Evolutionary conservation across 169 alveolate species (phyloP), one percentile per base, ranked within the genome.

Genomic region (Plasmodium inui): DNA sequence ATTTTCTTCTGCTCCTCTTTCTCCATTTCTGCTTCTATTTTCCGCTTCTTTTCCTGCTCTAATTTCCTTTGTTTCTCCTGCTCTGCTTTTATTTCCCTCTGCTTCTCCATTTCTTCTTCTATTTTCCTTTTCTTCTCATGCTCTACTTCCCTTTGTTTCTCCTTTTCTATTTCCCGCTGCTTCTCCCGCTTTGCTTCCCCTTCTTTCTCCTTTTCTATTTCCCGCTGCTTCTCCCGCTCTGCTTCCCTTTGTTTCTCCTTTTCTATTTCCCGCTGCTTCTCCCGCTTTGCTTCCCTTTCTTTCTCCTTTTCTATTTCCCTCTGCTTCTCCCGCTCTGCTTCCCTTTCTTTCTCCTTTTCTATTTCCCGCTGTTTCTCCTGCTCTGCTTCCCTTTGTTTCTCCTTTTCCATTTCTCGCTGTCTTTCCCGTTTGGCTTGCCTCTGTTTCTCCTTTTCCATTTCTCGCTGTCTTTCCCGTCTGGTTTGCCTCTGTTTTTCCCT

Each of bases 111-210:
- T 46, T 28, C 22, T 26, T 26, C 67, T 32, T 85, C 17, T 74
- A 32, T 30, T 74, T 76, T 70, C 41, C 5, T 46, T 57, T 26
- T 39, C 30, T n/a, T 73, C 57, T 30, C 37, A 28, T 5, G 5
- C 37, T 17, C 67, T 34, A n/a, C 8, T 34, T n/a, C 30, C 57
- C 12, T 82, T 10, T 55, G 57, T 34, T 22, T n/a, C 32, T 19
- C 30, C 57, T 34, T 74, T 32, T 85, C 17, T 74, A 32, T 55
- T 82, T 82, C n/a, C n/a, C n/a, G n/a, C n/a, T n/a, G n/a, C n/a
- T n/a, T n/a, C n/a, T n/a, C n/a, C n/a, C 26, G 39, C 17, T 72
- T n/a, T 44, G n/a, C 8, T 34, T n/a, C 30, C 57, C 12, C 57
- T 10, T 55, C 34, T 34, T n/a, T 28, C 73, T 74, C 78, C 39